Conservation (phyloP, 129 eudicot species). For the Flaveria linearis region DNA sequence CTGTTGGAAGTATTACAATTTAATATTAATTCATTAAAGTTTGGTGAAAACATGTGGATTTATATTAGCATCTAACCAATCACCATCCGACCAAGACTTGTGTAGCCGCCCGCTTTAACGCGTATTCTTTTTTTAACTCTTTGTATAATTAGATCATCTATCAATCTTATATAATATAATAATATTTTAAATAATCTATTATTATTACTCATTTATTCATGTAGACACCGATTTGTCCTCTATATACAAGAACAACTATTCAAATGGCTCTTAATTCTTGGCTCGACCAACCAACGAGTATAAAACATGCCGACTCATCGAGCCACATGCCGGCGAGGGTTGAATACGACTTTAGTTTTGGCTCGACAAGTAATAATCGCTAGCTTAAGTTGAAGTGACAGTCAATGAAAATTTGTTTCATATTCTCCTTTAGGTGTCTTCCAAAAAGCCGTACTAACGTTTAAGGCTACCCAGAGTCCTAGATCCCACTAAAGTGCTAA, state of each 20-base stretch:
- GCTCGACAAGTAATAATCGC: too few species aligned
- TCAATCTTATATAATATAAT: neutral
- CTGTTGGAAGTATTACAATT: neutral
- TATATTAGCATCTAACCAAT: neutral
- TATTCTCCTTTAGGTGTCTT: too few species aligned
- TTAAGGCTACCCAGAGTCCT: too few species aligned
- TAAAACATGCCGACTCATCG: too few species aligned
- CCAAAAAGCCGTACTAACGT: too few species aligned
- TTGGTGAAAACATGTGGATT: neutral
- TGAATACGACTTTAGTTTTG: too few species aligned
- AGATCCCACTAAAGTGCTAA: too few species aligned
- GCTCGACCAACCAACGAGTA: too few species aligned
- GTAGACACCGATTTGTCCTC: neutral
- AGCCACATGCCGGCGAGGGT: too few species aligned
- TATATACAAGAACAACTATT: neutral
- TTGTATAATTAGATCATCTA: neutral
- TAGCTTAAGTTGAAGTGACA: too few species aligned
- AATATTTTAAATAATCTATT: neutral
- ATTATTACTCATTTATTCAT: neutral
- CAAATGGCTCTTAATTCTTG: too few species aligned
- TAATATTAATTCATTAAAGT: neutral
- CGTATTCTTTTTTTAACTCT: neutral
- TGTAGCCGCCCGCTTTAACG: conserved; percentile 1
- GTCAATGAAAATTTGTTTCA: too few species aligned
- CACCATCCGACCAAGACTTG: conserved; percentile 5